A percentile compares a stretch with the other conserved stretches of the same genome.
Conservation (phyloP, 345 rosid genomes). For the Combretum micranthum region DNA sequence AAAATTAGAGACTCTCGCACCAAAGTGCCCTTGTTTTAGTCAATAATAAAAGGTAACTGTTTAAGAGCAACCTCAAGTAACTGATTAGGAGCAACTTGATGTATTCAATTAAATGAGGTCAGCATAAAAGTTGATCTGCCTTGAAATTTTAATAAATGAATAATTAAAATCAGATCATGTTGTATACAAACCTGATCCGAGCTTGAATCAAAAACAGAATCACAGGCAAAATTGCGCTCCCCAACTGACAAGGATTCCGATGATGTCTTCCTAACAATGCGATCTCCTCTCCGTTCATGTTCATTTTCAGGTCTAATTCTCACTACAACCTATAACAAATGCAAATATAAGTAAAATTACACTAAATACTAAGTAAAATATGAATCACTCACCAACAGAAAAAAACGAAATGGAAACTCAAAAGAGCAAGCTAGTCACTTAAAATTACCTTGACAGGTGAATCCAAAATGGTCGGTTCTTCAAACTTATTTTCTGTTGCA, state of each 20-base stretch:
- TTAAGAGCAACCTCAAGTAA: too few species aligned
- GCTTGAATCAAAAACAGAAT: conserved; percentile 70
- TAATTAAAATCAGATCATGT: background rate
- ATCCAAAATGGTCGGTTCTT: conserved; percentile 29
- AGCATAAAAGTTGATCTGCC: background rate
- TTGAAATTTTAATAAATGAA: too few species aligned
- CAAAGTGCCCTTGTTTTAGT: background rate
- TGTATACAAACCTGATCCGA: conserved; percentile 58
- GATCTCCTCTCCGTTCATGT: conserved; percentile 29
- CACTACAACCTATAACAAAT: conserved; percentile 54
- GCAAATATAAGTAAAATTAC: background rate
- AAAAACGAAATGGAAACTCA: conserved; percentile 9
- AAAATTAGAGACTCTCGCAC: conserved; percentile 6
- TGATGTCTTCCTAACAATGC: conserved; percentile 48
- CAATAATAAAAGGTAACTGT: background rate
- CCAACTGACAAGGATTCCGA: conserved; percentile 45
- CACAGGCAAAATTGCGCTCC: conserved; percentile 63
- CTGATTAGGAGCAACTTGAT: too few species aligned
- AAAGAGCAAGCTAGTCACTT: background rate
- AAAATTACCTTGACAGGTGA: conserved; percentile 65
- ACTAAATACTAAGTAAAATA: background rate
- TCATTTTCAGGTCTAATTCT: conserved; percentile 57
- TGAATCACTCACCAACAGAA: background rate
- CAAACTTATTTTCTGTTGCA: conserved; percentile 19
- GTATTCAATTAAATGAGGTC: background rate